These are phyloP conservation scores for Teratosphaeria nubilosa DNA, from an alignment of 2,329 filamentous ascomycete genomes.

Conservation along the genomic window DNA sequence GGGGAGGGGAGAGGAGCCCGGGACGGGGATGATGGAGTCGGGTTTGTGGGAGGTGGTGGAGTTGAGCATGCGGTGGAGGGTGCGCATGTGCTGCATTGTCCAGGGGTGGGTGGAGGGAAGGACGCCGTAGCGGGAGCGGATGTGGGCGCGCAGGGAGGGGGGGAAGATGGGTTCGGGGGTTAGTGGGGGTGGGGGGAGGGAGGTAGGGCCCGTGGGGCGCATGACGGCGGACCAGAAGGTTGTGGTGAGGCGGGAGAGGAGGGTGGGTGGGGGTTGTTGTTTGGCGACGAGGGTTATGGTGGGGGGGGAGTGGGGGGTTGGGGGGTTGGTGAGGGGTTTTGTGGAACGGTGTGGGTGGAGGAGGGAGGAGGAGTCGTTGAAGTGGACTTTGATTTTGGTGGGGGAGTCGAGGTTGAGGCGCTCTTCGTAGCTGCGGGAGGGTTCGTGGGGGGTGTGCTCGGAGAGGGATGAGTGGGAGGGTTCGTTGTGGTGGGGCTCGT, in stretches of 20 bases:
- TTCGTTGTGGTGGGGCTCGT: neutral
- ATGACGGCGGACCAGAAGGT: constrained; percentile 21
- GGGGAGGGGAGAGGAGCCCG: constrained; percentile 9
- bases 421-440: constrained; percentile 24
- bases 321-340: neutral
- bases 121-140: constrained; percentile 27
- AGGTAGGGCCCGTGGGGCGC: constrained; percentile 12
- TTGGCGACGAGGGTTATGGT: constrained; percentile 2
- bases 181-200: constrained; percentile 7
- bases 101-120: constrained; percentile 22
- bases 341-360: neutral
- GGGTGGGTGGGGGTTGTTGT: neutral
- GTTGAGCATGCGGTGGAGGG: constrained; percentile 28
- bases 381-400: constrained; percentile 25
- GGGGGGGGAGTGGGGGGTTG: neutral
- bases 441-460: constrained; percentile 1
- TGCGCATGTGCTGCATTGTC: constrained; percentile 27
- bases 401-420: constrained; percentile 27
- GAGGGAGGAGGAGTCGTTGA: constrained; percentile 21
- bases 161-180: constrained; percentile 3
- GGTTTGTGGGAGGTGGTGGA: constrained; percentile 15
- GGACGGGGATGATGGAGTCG: constrained; percentile 21
- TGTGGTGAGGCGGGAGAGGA: neutral
- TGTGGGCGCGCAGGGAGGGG: constrained; percentile 13
- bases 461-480: neutral